Evolutionary conservation across 257 asterid genomes (phyloP), one percentile per base, ranked within the genome.

Genomic region (Nicotiana attenuata): DNA sequence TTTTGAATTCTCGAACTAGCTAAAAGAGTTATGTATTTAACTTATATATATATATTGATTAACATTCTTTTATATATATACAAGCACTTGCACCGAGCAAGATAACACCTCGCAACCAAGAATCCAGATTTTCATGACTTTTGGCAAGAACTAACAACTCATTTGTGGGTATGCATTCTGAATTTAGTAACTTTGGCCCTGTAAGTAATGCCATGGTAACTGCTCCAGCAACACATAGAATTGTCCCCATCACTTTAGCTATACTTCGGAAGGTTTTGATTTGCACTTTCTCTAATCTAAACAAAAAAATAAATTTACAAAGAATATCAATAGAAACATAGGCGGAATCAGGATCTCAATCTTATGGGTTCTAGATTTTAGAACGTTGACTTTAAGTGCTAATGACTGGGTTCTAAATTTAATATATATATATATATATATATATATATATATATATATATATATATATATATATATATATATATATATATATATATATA

Each of bases 161-260:
- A 56, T 80, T 75, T 83, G 11, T 83, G 26, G 85, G 81, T 16
- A 81, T 47, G n/a, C 85, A 75, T 65, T 88, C 92, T 86, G 82
- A 73, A 77, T 94, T 90, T 10, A 92, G 92, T 55, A 94, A 63
- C 82, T 90, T 94, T 11, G 95, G 93, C 24, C 97, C 98, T 92
- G 91, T 92, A 7, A 90, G 33, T 67, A 92, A 64, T 77, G 92
- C 91, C 96, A 91, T 93, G 29, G 84, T 82, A 47, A 82, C 84
- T 7, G 98, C 97, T 35, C 97, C 97, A 20, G 82, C 78, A 3
- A 94, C 90, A 77, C 95, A 93, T 0, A 90, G 22, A 1, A 88
- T 6, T 11, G 98, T 91, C 8, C 97, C 98, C 1, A 81, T 14
- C n/a, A 90, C 82, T 81, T 90, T 90, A 0, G 91, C 91, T 4